Base-by-base conservation (phyloP, 805 yeast genomes). In the Groenewaldozyma salmanticensis region DNA sequence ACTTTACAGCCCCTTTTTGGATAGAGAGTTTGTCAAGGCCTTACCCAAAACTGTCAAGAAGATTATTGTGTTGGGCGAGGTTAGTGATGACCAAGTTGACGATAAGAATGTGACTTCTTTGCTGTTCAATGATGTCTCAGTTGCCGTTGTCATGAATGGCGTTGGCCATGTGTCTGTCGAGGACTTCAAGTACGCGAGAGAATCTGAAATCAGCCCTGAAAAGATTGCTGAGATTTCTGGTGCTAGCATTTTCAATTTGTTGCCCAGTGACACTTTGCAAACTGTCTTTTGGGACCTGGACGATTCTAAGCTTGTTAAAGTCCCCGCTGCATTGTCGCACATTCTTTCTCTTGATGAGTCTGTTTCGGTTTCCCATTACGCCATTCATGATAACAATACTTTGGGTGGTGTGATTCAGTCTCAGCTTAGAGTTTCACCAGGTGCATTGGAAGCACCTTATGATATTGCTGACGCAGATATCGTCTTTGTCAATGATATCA, bases 1-100 rank as follows among this genome's bases (percentile, higher is more conserved):
- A 62, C 75, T 84, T 34, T 90, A 94, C 42, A 64, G 79, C 40
- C 96, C 96, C 9, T 86, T 87, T 62, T 75, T 79, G 51, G 68
- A 73, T 27, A 68, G 66, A 24, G 72, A 72, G 50, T 86, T 87
- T 57, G 64, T 74, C 39, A 55, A 65, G 3, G 55, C 70, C 7
- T 65, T 88, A 39, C 90, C 95, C 21, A 46, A 59, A 3, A 58
- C 81, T 3, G 64, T 79, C 17, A 69, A 71, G 49, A 70, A 71
- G 44, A 62, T 88, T 41, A 77, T 82, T 36, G 83, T 86, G 22
- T 64, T 88, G 47, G 79, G 79, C 35, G 87, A 81, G 60, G 62
- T 63, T 29, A 57, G 73, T 24, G 34, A 42, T 5, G 33, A 43
- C n/a, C 50, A 47, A 4, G 58, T 62, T 34, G 58, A 55, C 29